Base-by-base conservation (phyloP, 768 basidiomycete species). In the Kwoniella sp. region DNA sequence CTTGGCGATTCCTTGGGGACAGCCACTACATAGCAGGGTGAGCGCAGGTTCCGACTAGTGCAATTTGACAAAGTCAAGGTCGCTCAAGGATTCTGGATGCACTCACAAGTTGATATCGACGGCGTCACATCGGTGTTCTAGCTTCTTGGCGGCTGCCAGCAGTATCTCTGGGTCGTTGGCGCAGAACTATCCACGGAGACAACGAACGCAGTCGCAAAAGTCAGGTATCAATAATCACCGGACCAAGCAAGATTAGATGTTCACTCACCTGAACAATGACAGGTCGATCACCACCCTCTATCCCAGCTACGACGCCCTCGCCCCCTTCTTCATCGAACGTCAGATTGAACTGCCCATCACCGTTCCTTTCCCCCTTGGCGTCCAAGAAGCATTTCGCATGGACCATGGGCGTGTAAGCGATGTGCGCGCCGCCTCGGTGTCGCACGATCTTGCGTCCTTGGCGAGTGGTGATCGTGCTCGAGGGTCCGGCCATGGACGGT, bases 381-480 rank as follows among this genome's bases (percentile, higher is more conserved):
- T 66, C 59, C 12, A 67, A 48, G 52, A 80, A 78, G 25, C 77
- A 63, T 83, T 91, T 93, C 65, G 93, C 92, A 68, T 95, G 92
- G 73, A 99, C 96, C 96, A 99, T 99, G 20, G 96, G 96, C 0
- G 94, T 93, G 77, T 96, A 98, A n/a, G 87, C 85, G 23, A 97
- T 85, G 87, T 93, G 74, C 12, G 67, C 74, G 5, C 73, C 76
- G 51, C 70, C 76, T 34, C 65, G 55, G 66, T 67, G 37, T 8
- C 58, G 58, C 61, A 47, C 59, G 54, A 67, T n/a, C 8, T 23
- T 63, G 25, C 54, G 56, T 38, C 47, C 55, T 34, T 64, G 47
- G 9, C 63, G 38, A 2, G 67, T 55, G 41, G 59, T 50, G 5
- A 66, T 31, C 13, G 31, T 65, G 1, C 45, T 61, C 45, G 72